Evolutionary conservation across 1,139 yeast species (phyloP).

Genomic region (Debaryomyces sp.): DNA sequence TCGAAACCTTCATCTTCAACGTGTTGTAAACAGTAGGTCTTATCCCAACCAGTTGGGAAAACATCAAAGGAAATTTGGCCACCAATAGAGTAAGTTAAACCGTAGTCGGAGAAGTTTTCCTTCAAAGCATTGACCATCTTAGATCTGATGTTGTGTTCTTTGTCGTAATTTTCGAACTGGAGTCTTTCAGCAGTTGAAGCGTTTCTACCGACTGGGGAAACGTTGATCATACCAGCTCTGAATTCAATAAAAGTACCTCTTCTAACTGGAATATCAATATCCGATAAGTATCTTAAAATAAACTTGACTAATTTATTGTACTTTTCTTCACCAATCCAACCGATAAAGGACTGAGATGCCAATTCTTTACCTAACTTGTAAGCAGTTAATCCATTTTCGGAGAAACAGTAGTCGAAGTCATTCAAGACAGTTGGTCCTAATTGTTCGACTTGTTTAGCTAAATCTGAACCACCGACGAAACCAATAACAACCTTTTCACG

Average conservation of each 20-base stretch:
- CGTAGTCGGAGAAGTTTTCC: conserved; percentile 78
- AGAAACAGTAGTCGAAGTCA: conserved; percentile 92
- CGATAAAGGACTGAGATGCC: conserved; percentile 90
- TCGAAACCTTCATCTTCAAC: conserved; percentile 83
- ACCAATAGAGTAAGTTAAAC: conserved; percentile 94
- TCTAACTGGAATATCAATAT: conserved; percentile 87
- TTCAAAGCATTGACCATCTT: conserved; percentile 82
- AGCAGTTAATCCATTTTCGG: conserved; percentile 98
- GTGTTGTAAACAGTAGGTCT: conserved; percentile 95
- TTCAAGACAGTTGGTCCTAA: conserved; percentile 76
- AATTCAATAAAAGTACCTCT: conserved; percentile 98
- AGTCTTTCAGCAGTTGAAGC: conserved; percentile 92
- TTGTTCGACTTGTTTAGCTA: conserved; percentile 93
- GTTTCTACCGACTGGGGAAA: conserved; percentile 97
- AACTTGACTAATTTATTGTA: conserved; percentile 88
- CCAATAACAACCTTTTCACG: conserved; percentile 94
- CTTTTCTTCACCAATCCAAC: conserved; percentile 94
- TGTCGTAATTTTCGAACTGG: conserved; percentile 86
- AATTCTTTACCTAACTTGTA: conserved; percentile 86
- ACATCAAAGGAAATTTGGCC: conserved; percentile 99
- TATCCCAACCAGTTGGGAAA: conserved; percentile 99
- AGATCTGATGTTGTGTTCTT: conserved; percentile 76
- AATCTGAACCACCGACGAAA: conserved; percentile 97
- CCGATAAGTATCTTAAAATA: conserved; percentile 80
- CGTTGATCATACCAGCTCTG: conserved; percentile 99